A percentile compares a stretch with the other conserved stretches of the same genome.
Conservation (phyloP, 148 eudicot genomes). For the Spergularia marina region DNA sequence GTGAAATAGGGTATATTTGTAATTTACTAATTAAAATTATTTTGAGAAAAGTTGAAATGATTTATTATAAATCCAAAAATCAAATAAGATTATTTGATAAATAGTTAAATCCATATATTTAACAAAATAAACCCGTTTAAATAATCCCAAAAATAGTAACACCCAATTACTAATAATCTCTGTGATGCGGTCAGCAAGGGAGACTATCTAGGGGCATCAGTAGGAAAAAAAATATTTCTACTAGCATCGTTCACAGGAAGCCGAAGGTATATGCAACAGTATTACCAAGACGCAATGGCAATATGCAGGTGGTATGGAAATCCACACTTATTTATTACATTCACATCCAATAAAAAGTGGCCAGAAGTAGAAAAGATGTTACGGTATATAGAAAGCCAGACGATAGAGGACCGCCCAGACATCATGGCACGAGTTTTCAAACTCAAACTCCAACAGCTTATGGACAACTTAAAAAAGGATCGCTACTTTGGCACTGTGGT, state of each 20-base stretch:
- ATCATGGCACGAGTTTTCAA: constrained; percentile 23
- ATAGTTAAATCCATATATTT: no score
- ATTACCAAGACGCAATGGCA: constrained; percentile 31
- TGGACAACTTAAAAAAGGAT: neutral
- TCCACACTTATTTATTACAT: constrained; percentile 15
- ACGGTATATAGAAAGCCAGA: neutral
- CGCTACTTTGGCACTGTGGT: neutral
- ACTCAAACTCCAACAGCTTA: constrained; percentile 23
- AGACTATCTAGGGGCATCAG: neutral
- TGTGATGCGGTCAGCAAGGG: neutral
- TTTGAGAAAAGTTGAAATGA: no score
- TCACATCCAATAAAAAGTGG: constrained; percentile 33
- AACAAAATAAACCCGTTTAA: no score
- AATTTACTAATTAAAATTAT: no score
- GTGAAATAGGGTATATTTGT: no score
- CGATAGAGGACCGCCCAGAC: constrained; percentile 14
- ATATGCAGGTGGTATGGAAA: constrained; percentile 5
- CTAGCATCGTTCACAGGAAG: constrained; percentile 22
- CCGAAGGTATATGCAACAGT: constrained; percentile 22
- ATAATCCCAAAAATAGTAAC: no score
- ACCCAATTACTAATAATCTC: no score
- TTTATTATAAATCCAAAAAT: no score
- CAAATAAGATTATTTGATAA: no score
- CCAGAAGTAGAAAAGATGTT: neutral
- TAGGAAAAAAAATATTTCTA: constrained; percentile 12